A percentile compares a stretch with the other conserved stretches of the same genome.
Evolutionary conservation across 768 basidiomycete species (phyloP).

Genomic region (Clitopilus passeckerianus): DNA sequence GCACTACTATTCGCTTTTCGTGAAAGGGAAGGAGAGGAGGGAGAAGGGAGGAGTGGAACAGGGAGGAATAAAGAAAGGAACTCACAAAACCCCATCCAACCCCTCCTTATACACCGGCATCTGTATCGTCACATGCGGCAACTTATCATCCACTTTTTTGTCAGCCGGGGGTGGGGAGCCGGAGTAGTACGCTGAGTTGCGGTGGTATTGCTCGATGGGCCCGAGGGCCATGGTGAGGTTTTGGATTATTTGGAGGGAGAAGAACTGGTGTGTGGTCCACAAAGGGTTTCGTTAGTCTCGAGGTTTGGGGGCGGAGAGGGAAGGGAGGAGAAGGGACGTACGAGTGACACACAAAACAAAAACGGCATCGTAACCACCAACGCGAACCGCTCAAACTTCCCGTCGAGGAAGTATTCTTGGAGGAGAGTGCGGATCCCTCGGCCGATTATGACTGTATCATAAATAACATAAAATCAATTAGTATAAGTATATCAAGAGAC

Average conservation of each 20-base stretch:
- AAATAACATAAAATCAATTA: constrained; percentile 4
- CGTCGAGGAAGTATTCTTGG: constrained; percentile 65
- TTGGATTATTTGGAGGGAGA: constrained; percentile 65
- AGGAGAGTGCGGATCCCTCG: constrained; percentile 60
- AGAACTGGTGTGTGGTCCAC: constrained; percentile 50
- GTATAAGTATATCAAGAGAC: too few relatives aligned
- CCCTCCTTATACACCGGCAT: constrained; percentile 87
- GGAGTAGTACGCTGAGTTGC: constrained; percentile 79
- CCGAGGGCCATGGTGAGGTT: constrained; percentile 76
- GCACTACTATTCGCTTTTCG: not conserved
- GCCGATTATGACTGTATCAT: constrained; percentile 53
- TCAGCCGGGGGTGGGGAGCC: constrained; percentile 53
- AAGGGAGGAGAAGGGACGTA: constrained; percentile 22
- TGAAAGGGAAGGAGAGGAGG: not conserved
- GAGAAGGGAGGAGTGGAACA: not conserved
- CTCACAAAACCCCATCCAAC: constrained; percentile 62
- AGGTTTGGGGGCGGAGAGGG: constrained; percentile 3
- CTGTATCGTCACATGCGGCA: constrained; percentile 78
- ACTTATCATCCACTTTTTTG: constrained; percentile 41
- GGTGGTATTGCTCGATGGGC: constrained; percentile 73
- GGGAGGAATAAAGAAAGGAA: constrained; percentile 6
- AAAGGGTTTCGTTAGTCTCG: not conserved
- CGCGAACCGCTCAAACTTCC: constrained; percentile 52
- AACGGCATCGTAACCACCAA: constrained; percentile 58
- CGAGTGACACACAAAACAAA: constrained; percentile 70